These are phyloP conservation scores for Lactuca saligna DNA, from an alignment of 129 eudicot species.

Conservation along the genomic window DNA sequence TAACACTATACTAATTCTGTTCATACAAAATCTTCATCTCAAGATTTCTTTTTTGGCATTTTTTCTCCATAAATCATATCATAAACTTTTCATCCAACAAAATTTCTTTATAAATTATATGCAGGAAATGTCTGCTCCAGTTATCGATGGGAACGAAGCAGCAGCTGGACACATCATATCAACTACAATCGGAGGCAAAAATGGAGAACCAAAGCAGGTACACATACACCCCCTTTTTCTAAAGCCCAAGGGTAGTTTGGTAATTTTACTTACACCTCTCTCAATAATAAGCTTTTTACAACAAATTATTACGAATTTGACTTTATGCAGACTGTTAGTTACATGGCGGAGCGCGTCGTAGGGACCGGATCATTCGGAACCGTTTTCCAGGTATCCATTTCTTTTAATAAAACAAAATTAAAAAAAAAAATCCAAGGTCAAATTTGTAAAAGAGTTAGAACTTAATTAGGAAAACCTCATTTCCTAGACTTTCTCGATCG, in stretches of 20 bases:
- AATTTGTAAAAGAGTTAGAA: too few species aligned
- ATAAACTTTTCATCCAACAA: not conserved
- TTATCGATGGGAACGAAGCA: conserved; percentile 59
- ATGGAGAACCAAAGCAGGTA: conserved; percentile 98
- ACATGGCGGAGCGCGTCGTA: conserved; percentile 95
- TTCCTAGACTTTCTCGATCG: too few species aligned
- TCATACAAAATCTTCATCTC: too few species aligned
- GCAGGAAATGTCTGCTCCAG: conserved; percentile 75
- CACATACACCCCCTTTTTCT: conserved; percentile 29
- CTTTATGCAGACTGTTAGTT: conserved; percentile 76
- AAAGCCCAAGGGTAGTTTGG: not conserved
- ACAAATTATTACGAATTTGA: not conserved
- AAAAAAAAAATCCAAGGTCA: too few species aligned
- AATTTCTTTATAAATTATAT: not conserved
- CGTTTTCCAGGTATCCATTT: conserved; percentile 69
- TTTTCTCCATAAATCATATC: not conserved
- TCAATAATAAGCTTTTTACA: not conserved
- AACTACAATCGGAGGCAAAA: conserved; percentile 90
- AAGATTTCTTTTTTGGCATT: not conserved
- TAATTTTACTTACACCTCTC: not conserved
- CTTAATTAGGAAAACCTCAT: too few species aligned
- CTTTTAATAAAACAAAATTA: too few species aligned
- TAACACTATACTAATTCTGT: not conserved
- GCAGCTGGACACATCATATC: conserved; percentile 91
- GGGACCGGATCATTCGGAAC: conserved; percentile 98